A percentile compares a stretch with the other conserved stretches of the same genome.
Conservation (phyloP, 1,284 basidiomycete species). For the Cronartium quercuum region DNA sequence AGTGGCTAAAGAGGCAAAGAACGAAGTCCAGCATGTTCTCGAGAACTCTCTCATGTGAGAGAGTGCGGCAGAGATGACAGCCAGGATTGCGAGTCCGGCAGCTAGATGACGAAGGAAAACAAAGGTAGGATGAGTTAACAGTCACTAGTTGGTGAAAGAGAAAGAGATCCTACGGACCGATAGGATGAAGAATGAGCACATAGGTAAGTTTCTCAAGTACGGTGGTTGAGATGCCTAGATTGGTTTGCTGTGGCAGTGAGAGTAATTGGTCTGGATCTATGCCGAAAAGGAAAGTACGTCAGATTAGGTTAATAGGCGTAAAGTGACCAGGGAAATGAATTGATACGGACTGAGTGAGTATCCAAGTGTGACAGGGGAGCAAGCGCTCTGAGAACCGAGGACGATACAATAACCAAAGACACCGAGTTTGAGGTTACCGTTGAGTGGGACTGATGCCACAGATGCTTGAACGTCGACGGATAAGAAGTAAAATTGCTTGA, state of each 20-base stretch:
- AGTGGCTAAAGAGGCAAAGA: conserved; percentile 8
- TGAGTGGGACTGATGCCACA: background rate
- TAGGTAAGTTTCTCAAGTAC: conserved; percentile 1
- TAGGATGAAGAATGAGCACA: conserved; percentile 21
- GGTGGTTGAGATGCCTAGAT: background rate
- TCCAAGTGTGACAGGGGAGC: background rate
- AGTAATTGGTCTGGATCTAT: background rate
- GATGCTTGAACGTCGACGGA: background rate
- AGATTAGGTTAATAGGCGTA: background rate
- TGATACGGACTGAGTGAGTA: background rate
- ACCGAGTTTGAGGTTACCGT: background rate
- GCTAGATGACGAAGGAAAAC: conserved; percentile 11
- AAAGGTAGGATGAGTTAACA: background rate
- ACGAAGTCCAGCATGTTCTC: conserved; percentile 1
- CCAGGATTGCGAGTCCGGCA: conserved; percentile 12
- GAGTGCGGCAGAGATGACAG: conserved; percentile 3
- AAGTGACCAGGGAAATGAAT: background rate
- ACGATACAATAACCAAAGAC: conserved; percentile 21
- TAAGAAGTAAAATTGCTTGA: conserved; percentile 13
- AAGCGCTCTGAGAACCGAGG: background rate
- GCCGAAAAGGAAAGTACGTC: background rate
- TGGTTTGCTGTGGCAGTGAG: background rate
- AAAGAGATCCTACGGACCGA: background rate
- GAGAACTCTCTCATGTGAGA: conserved; percentile 10
- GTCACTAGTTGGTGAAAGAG: too few species aligned